Conservation (phyloP, 2,329 filamentous ascomycete species). For the Alternaria alternata region DNA sequence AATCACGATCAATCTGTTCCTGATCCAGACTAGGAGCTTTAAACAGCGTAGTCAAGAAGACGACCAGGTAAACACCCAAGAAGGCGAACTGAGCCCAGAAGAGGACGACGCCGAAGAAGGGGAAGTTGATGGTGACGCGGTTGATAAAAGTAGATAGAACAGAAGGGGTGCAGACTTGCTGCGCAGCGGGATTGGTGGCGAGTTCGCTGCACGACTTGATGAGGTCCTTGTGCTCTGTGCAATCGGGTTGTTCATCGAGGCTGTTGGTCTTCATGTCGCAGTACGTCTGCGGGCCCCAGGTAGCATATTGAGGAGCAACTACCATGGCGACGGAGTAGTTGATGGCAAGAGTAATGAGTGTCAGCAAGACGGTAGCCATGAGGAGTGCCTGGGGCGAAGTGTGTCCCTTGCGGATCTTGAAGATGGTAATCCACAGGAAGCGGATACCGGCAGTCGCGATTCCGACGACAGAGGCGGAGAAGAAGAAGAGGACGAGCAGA, state of each 20-base stretch:
- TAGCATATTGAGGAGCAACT: constrained; percentile 94
- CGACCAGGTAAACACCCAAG: constrained; percentile 80
- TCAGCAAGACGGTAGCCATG: constrained; percentile 88
- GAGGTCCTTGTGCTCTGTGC: constrained; percentile 72
- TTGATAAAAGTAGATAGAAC: constrained; percentile 94
- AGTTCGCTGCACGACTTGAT: constrained; percentile 85
- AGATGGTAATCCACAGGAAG: constrained; percentile 94
- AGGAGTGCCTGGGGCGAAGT: constrained; percentile 92
- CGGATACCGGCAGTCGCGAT: constrained; percentile 89
- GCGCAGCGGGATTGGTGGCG: constrained; percentile 73
- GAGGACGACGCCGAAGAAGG: constrained; percentile 89
- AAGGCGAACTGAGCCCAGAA: constrained; percentile 98
- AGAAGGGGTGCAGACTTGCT: constrained; percentile 86
- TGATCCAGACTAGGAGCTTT: constrained; percentile 80
- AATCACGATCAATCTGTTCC: constrained; percentile 82
- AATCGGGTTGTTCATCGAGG: constrained; percentile 75
- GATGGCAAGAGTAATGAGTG: constrained; percentile 86
- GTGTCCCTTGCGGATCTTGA: constrained; percentile 86
- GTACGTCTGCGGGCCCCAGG: constrained; percentile 92
- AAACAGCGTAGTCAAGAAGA: constrained; percentile 81
- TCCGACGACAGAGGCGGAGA: constrained; percentile 85
- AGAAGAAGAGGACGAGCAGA: constrained; percentile 84
- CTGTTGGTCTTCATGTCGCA: constrained; percentile 75
- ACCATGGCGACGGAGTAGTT: constrained; percentile 94
- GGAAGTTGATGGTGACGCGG: constrained; percentile 90